phyloP scores from a whole-genome alignment of 768 basidiomycete genomes.

The Hygrophoropsis aurantiaca region DNA sequence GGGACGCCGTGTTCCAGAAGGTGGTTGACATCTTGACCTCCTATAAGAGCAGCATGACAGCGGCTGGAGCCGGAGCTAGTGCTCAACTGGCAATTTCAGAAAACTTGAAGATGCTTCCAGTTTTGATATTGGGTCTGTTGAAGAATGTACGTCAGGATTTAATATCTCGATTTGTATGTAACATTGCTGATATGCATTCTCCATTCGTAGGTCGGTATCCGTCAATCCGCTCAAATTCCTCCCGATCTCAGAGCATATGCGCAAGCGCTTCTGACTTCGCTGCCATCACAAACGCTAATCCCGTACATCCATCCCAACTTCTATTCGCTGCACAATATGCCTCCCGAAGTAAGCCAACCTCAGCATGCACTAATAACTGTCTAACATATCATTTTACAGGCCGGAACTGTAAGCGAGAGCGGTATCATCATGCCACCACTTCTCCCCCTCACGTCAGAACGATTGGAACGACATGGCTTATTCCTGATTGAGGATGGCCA shows the following conservation, averaged over 20 bases:
- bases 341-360: constrained; percentile 64
- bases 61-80: constrained; percentile 89
- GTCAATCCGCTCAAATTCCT: constrained; percentile 96
- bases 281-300: constrained; percentile 88
- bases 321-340: constrained; percentile 97
- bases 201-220: constrained; percentile 72
- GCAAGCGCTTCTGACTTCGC: constrained; percentile 84
- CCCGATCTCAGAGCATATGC: constrained; percentile 96
- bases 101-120: constrained; percentile 93
- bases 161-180: background rate
- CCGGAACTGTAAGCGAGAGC: constrained; percentile 86
- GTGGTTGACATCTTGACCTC: constrained; percentile 81
- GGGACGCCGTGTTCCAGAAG: constrained; percentile 82
- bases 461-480: constrained; percentile 91
- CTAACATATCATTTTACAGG: constrained; percentile 43
- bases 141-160: constrained; percentile 71
- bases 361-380: background rate
- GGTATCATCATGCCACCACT: constrained; percentile 88
- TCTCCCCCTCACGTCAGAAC: constrained; percentile 90
- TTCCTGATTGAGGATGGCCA: constrained; percentile 98
- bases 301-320: constrained; percentile 95
- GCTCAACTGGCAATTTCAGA: constrained; percentile 91
- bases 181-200: background rate
- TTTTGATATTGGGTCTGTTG: constrained; percentile 83
- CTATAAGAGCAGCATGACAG: constrained; percentile 96